Base-by-base conservation (phyloP, 345 rosid genomes). In the Eucalyptus curtisii region DNA sequence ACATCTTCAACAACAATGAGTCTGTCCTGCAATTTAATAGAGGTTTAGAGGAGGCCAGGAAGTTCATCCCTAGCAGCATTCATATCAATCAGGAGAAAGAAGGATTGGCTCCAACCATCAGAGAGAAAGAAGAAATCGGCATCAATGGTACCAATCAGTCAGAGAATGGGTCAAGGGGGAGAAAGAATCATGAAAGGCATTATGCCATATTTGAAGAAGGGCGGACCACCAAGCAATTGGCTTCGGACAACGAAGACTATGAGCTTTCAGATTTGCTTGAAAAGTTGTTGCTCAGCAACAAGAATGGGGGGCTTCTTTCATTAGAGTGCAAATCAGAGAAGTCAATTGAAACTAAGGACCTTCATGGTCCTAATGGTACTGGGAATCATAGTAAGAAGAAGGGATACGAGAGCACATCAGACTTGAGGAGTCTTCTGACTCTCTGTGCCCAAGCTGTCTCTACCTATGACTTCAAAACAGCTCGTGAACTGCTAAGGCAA, bases 201-300 rank as follows among this genome's bases (percentile, higher is more conserved):
- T 93, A 90, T 86, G 90, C 86, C 48, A 94, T 93, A 88, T 79
- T 90, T 8, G 94, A 87, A 30, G 95, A 92, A 89, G 95, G 89
- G 55, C 93, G 97, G 92, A 92, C 93, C 89, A 93, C 86, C 88
- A 96, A 96, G 88, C 96, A 95, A 42, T 92, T 92, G 0, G 96
- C 95, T 50, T 91, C 90, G 12, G 80, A 61, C 25, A 90, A 42
- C 16, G 93, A 93, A 44, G 93, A 96, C 89, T 86, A 85, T 3
- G 96, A 94, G 57, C 89, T 95, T 37, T 93, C 97, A n/a, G 96
- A 96, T 80, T 87, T 93, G 96, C 94, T 96, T 81, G 98, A 96
- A 88, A 94, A 91, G 91, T 91, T 94, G 37, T 53, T 93, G 91
- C 89, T 93, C 20, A 90, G 88, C 57, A n/a, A 44, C 11, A 44